phyloP scores from a whole-genome alignment of 352 stramenopile genomes.

The Phytopythium litorale region DNA sequence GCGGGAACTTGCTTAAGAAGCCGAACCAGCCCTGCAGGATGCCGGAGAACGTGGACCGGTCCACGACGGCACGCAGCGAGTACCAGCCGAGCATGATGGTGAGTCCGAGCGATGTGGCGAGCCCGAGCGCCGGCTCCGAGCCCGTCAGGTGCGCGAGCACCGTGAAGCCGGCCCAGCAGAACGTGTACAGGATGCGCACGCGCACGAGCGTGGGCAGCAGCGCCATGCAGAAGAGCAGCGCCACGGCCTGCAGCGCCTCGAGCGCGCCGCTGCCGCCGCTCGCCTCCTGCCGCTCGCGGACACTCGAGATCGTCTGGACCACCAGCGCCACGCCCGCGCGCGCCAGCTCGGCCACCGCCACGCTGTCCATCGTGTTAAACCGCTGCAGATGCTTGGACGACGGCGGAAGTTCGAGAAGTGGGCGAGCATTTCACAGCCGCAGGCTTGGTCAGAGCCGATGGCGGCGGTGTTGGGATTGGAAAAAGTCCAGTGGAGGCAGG shows the following conservation, averaged over 20 bases:
- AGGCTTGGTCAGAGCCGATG: no score
- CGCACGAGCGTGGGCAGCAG: constrained; percentile 31
- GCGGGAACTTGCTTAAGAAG: constrained; percentile 30
- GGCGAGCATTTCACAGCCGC: background rate
- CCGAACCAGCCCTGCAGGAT: constrained; percentile 50
- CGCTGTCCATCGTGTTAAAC: constrained; percentile 16
- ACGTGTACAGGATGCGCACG: constrained; percentile 42
- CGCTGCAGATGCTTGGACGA: background rate
- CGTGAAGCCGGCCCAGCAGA: constrained; percentile 37
- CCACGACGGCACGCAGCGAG: constrained; percentile 33
- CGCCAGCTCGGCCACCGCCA: constrained; percentile 16
- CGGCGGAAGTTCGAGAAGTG: background rate
- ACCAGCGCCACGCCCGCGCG: constrained; percentile 24
- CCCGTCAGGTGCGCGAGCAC: constrained; percentile 26
- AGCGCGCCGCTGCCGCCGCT: background rate
- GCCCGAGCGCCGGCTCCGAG: constrained; percentile 31
- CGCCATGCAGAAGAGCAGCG: constrained; percentile 33
- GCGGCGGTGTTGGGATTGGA: background rate
- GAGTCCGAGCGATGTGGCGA: constrained; percentile 36
- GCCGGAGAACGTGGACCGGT: constrained; percentile 38
- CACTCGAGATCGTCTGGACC: constrained; percentile 24
- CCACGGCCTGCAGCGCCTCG: constrained; percentile 25
- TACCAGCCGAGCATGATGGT: constrained; percentile 63
- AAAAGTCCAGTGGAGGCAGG: background rate
- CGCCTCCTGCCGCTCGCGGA: constrained; percentile 20